Conservation (phyloP, 2,329 filamentous ascomycete species). For the Geosmithia putterillii region DNA sequence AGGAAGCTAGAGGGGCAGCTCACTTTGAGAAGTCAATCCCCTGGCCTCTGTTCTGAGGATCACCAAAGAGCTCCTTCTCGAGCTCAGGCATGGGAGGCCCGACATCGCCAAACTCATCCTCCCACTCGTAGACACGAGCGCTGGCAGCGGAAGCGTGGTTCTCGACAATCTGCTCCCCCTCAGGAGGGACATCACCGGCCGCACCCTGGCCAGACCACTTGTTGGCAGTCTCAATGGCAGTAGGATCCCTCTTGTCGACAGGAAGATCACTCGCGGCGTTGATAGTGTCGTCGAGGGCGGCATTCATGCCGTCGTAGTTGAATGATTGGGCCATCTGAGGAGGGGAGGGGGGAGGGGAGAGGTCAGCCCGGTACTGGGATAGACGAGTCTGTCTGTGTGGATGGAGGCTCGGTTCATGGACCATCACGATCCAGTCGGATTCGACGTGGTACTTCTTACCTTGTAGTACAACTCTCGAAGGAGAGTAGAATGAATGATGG, state of each 20-base stretch:
- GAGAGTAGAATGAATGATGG: no score
- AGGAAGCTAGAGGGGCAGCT: no score
- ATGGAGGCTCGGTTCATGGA: no score
- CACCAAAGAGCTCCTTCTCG: slow-evolving; percentile 64
- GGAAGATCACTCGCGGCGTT: background rate
- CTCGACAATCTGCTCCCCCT: slow-evolving; percentile 5
- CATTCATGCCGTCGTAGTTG: background rate
- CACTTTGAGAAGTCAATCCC: slow-evolving; percentile 56
- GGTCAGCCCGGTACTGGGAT: no score
- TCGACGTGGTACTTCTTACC: no score
- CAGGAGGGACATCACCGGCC: slow-evolving; percentile 32
- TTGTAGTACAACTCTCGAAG: no score
- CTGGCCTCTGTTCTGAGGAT: slow-evolving; percentile 33
- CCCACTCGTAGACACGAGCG: slow-evolving; percentile 68
- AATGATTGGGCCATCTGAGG: background rate
- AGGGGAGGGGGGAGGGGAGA: no score
- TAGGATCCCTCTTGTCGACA: no score
- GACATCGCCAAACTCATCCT: slow-evolving; percentile 75
- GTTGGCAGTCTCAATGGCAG: background rate
- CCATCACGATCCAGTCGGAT: no score
- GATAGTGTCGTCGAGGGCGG: background rate
- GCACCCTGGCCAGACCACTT: slow-evolving; percentile 35
- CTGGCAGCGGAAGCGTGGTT: slow-evolving; percentile 33
- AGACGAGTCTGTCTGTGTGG: no score
- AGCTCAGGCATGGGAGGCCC: slow-evolving; percentile 59